These are phyloP conservation scores for Chytriomyces confervae DNA, from an alignment of 192 early-diverging fungal genomes.

Conservation along the genomic window DNA sequence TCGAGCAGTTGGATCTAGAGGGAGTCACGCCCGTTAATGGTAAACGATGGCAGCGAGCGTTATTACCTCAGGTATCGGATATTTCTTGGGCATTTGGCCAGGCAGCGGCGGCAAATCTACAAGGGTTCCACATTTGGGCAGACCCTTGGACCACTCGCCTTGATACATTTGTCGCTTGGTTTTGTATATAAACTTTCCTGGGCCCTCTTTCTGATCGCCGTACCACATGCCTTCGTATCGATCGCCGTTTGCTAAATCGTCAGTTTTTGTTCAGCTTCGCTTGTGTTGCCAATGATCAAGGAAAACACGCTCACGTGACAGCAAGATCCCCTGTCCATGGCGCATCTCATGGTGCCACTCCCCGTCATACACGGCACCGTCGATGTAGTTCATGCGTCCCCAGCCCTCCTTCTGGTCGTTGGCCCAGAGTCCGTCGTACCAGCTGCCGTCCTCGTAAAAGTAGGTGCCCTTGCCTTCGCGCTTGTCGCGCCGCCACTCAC, in stretches of 20 bases:
- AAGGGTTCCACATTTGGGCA: constrained; percentile 64
- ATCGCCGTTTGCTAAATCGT: constrained; percentile 56
- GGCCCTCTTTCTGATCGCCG: constrained; percentile 67
- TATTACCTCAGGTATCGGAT: constrained; percentile 53
- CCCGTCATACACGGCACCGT: constrained; percentile 61
- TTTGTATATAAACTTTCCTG: constrained; percentile 63
- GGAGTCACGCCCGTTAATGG: not conserved
- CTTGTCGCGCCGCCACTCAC: constrained; percentile 57
- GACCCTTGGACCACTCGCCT: constrained; percentile 62
- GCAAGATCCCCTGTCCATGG: constrained; percentile 64
- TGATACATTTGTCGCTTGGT: constrained; percentile 61
- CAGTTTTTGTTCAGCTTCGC: not conserved
- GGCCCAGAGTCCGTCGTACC: constrained; percentile 62
- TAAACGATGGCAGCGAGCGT: not conserved
- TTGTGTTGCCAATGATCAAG: not conserved
- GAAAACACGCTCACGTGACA: constrained; percentile 44
- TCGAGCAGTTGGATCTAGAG: constrained; percentile 45
- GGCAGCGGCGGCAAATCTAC: constrained; percentile 52
- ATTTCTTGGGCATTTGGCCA: constrained; percentile 44
- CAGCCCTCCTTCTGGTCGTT: constrained; percentile 62
- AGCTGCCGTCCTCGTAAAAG: constrained; percentile 59
- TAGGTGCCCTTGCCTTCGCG: constrained; percentile 61
- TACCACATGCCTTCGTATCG: constrained; percentile 68
- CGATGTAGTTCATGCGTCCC: constrained; percentile 60
- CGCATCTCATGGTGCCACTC: constrained; percentile 64